A percentile compares a stretch with the other conserved stretches of the same genome.
These are phyloP conservation scores for Lepiota brunneoincarnata DNA, from an alignment of 768 basidiomycete species.

Conservation along the genomic window DNA sequence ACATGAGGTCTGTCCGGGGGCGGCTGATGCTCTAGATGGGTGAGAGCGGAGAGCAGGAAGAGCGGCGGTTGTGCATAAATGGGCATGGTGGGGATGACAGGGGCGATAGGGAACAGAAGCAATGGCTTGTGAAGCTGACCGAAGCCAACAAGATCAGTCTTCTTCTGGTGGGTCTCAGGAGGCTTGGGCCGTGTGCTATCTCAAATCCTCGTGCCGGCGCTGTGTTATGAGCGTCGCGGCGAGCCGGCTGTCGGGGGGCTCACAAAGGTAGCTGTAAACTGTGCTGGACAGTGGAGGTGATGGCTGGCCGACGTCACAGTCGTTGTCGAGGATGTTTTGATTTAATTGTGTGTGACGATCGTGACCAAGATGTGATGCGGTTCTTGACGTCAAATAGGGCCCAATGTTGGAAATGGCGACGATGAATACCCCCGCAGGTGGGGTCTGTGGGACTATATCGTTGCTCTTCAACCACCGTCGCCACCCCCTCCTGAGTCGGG, in stretches of 20 bases:
- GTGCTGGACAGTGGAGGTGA: background rate
- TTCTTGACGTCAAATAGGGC: slow-evolving; percentile 12
- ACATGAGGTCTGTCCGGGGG: slow-evolving; percentile 47
- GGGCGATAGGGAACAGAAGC: background rate
- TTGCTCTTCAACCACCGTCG: background rate
- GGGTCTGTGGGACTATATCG: too few relatives aligned
- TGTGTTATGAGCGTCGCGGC: too few relatives aligned
- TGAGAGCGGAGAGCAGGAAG: slow-evolving; percentile 23
- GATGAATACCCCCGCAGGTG: too few relatives aligned
- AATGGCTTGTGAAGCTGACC: background rate
- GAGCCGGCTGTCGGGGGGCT: too few relatives aligned
- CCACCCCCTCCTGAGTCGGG: background rate
- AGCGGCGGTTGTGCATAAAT: background rate
- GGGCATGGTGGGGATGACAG: background rate
- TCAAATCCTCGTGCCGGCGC: too few relatives aligned
- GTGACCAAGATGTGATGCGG: slow-evolving; percentile 1
- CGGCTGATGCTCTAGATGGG: slow-evolving; percentile 15
- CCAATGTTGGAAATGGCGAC: too few relatives aligned
- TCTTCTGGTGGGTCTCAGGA: too few relatives aligned
- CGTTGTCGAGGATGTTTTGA: background rate
- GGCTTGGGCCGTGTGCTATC: too few relatives aligned
- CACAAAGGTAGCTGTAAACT: too few relatives aligned
- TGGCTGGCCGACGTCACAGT: background rate
- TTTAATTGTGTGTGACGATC: background rate
- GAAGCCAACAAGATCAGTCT: background rate